Conservation (phyloP, 805 yeast species). For the Tetrapisispora taiwanensis region DNA sequence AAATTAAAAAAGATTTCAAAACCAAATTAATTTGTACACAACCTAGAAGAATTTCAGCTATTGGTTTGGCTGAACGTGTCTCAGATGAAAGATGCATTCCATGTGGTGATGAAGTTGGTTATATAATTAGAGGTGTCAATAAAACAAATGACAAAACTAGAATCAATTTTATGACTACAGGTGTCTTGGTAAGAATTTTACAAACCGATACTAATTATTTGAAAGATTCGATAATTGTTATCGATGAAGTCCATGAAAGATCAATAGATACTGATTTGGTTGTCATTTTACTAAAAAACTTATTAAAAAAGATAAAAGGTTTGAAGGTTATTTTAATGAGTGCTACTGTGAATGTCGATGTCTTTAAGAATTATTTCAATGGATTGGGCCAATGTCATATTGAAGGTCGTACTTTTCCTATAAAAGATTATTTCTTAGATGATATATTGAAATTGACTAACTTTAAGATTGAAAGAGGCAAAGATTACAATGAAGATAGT, state of each 20-base stretch:
- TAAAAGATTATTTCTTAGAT: slow-evolving; percentile 64
- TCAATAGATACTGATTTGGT: slow-evolving; percentile 85
- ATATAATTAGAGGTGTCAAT: slow-evolving; percentile 82
- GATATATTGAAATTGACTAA: slow-evolving; percentile 47
- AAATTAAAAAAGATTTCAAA: slow-evolving; percentile 35
- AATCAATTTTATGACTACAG: slow-evolving; percentile 84
- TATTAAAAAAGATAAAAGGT: slow-evolving; percentile 37
- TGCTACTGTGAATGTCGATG: slow-evolving; percentile 74
- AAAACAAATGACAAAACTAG: slow-evolving; percentile 52
- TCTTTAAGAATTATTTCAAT: slow-evolving; percentile 59
- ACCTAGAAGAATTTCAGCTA: slow-evolving; percentile 91
- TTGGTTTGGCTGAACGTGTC: slow-evolving; percentile 88
- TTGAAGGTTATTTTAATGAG: slow-evolving; percentile 78
- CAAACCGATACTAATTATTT: slow-evolving; percentile 43
- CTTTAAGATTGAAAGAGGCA: slow-evolving; percentile 38
- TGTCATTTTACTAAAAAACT: slow-evolving; percentile 60
- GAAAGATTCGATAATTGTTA: slow-evolving; percentile 52
- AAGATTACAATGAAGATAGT: slow-evolving; percentile 14
- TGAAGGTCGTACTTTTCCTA: slow-evolving; percentile 91
- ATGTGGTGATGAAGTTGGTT: slow-evolving; percentile 64
- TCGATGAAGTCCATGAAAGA: slow-evolving; percentile 96
- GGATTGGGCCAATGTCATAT: slow-evolving; percentile 62
- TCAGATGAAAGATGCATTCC: slow-evolving; percentile 59
- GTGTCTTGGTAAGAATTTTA: slow-evolving; percentile 78
- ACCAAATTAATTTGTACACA: slow-evolving; percentile 78